Percentiles rank a stretch among this genome's conserved stretches.
Conservation (phyloP, 768 basidiomycete species). For the Dentipellis fragilis region DNA sequence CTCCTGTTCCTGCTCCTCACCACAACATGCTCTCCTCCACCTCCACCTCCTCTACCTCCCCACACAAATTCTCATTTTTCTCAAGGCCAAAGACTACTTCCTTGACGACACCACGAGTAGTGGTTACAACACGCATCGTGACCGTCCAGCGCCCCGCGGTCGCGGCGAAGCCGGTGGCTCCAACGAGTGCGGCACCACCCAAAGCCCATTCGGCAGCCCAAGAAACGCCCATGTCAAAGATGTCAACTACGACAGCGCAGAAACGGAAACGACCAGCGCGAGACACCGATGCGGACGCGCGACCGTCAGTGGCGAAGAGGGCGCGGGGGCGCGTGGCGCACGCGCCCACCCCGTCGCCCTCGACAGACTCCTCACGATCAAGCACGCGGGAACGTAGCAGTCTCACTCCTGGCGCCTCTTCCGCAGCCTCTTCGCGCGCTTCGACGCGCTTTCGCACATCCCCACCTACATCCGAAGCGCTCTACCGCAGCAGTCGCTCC, state of each 20-base stretch:
- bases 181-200: neutral
- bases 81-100: slow-evolving; percentile 19
- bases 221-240: neutral
- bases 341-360: slow-evolving; percentile 15
- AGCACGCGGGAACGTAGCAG: slow-evolving; percentile 10
- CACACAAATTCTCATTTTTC: slow-evolving; percentile 20
- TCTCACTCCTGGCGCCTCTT: slow-evolving; percentile 9
- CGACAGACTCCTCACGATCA: slow-evolving; percentile 12
- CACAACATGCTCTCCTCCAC: slow-evolving; percentile 9
- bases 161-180: neutral
- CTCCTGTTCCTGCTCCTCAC: neutral
- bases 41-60: slow-evolving; percentile 1
- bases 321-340: slow-evolving; percentile 1
- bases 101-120: slow-evolving; percentile 8
- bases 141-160: slow-evolving; percentile 8
- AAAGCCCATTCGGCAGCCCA: neutral
- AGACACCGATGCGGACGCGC: neutral
- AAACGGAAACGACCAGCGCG: neutral
- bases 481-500: slow-evolving; percentile 36
- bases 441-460: slow-evolving; percentile 16
- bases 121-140: slow-evolving; percentile 23
- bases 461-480: slow-evolving; percentile 15
- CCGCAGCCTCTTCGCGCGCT: slow-evolving; percentile 12
- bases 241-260: neutral
- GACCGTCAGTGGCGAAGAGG: neutral